A percentile compares a stretch with the other conserved stretches of the same genome.
phyloP scores from a whole-genome alignment of 116 monocot species.

The Trichopus zeylanicus region DNA sequence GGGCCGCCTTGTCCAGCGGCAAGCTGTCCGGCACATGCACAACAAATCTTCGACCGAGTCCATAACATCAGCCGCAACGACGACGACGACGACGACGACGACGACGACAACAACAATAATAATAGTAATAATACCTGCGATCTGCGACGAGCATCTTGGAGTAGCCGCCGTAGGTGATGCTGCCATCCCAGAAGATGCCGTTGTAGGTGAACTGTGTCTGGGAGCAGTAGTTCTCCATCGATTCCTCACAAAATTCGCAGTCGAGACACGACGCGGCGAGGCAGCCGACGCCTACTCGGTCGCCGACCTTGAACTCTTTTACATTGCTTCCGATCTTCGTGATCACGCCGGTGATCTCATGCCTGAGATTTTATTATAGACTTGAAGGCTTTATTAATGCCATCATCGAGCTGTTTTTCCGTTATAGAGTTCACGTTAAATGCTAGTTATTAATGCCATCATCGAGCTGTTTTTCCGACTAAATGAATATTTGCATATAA shows the following conservation, averaged over 20 bases:
- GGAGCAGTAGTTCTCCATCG: conserved; percentile 82
- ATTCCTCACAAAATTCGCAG: conserved; percentile 57
- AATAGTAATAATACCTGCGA: conserved; percentile 50
- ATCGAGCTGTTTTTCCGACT: no score
- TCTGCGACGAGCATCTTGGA: conserved; percentile 65
- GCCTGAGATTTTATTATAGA: no score
- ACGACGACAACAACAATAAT: no score
- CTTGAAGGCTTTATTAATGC: no score
- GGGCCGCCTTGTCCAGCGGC: conserved; percentile 25
- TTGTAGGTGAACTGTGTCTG: conserved; percentile 65
- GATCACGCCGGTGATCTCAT: conserved; percentile 78
- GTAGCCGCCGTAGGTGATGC: conserved; percentile 90
- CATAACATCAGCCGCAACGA: no score
- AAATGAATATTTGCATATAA: no score
- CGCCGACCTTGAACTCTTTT: conserved; percentile 60
- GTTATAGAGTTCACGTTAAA: no score
- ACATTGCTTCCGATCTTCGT: conserved; percentile 53
- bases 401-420: no score
- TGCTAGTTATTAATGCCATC: no score
- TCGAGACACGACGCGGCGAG: conserved; percentile 63
- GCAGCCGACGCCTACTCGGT: conserved; percentile 74
- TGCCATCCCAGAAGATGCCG: conserved; percentile 85
- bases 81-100: no score
- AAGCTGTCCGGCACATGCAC: conserved; percentile 32
- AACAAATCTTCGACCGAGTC: no score